A percentile compares a stretch with the other conserved stretches of the same genome.
phyloP scores from a whole-genome alignment of 345 rosid genomes.

The Draba incana region DNA sequence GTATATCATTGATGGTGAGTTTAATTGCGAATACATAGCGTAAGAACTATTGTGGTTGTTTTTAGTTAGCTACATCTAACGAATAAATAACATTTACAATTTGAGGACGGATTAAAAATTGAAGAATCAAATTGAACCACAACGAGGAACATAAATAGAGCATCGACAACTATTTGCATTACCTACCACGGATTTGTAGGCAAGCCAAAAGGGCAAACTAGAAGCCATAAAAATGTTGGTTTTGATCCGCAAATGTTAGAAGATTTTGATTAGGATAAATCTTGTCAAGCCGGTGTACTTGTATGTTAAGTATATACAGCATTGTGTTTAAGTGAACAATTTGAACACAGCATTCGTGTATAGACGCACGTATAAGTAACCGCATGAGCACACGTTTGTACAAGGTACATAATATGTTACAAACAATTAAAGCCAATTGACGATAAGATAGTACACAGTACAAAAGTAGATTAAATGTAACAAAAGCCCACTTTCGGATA shows the following conservation, averaged over 20 bases:
- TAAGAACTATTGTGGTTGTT: background rate
- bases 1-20: slow-evolving; percentile 12
- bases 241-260: background rate
- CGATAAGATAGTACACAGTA: slow-evolving; percentile 9
- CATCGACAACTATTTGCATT: background rate
- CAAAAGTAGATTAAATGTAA: background rate
- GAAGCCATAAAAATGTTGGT: slow-evolving; percentile 6
- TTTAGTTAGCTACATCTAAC: background rate
- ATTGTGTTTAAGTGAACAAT: slow-evolving; percentile 18
- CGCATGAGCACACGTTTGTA: slow-evolving; percentile 22
- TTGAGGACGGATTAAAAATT: background rate
- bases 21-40: slow-evolving; percentile 1
- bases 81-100: background rate
- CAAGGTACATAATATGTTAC: slow-evolving; percentile 11
- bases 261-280: background rate
- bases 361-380: slow-evolving; percentile 11
- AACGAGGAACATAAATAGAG: background rate
- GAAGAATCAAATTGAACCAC: background rate
- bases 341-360: slow-evolving; percentile 2
- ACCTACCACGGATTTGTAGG: slow-evolving; percentile 14
- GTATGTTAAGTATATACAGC: background rate
- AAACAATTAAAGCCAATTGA: slow-evolving; percentile 16
- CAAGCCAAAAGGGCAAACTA: background rate
- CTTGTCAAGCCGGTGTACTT: no score
- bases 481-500: slow-evolving; percentile 6